Base-by-base conservation (phyloP, 768 basidiomycete genomes). In the Russula vinacea region DNA sequence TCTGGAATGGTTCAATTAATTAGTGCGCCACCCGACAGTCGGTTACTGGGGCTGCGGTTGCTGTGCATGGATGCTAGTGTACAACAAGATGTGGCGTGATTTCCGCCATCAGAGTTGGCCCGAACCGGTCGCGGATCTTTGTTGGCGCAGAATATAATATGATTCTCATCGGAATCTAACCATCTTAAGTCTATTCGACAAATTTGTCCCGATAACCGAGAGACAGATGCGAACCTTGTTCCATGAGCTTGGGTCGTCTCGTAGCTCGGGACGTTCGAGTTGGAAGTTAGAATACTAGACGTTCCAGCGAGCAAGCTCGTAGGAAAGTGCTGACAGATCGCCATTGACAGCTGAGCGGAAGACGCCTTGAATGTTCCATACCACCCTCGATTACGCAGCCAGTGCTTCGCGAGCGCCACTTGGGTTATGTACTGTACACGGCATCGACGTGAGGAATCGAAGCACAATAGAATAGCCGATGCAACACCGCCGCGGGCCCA, bases 1-100 rank as follows among this genome's bases (percentile, higher is more conserved):
- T 57, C 63, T 65, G 64, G 55, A 65, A 65, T 65, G 60, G 61
- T 65, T 56, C 29, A 56, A 39, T 65, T 44, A 40, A 61, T 61
- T 55, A 52, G 42, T 35, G 49, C 60, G 40, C 40, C 19, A 35
- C 56, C 55, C 24, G 47, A 50, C 19, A 7, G 54, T 50, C 33
- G 58, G 53, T 60, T 26, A n/a, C 44, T n/a, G 51, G 57, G 32
- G 40, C 44, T 9, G 40, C 22, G 44, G 39, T 54, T 56, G 63
- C 9, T 13, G 26, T n/a, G 22, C 29, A n/a, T 55, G 37, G 44
- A 54, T 54, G 52, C 45, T 52, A 40, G 32, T 35, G 50, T 22
- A 24, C 4, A 29, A 45, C 22, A 35, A 52, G 45, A 47, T 19
- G 51, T 58, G 45, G 45, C 44, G 51, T 52, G 50, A 55, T 59